phyloP scores from a whole-genome alignment of 495 filamentous ascomycete species.

The Ramalina intermedia region DNA sequence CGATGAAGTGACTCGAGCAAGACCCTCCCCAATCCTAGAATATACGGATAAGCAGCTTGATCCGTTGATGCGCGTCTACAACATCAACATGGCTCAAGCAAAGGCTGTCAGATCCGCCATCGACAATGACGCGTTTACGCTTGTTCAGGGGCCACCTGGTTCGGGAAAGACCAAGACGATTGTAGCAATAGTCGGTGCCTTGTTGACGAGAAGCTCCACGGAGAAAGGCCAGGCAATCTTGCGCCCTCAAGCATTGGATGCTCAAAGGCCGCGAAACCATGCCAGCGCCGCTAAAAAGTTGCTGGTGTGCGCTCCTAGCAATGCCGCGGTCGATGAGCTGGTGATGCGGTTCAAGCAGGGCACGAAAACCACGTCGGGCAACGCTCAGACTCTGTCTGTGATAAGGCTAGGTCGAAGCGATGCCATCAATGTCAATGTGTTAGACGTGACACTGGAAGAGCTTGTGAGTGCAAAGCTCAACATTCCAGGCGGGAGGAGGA shows the following conservation, averaged over 20 bases:
- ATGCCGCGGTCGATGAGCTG: constrained; percentile 91
- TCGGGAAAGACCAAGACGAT: constrained; percentile 98
- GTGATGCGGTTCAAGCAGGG: constrained; percentile 86
- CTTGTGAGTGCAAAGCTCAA: constrained; percentile 63
- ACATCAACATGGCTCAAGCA: constrained; percentile 79
- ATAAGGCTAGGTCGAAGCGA: constrained; percentile 86
- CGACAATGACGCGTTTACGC: constrained; percentile 88
- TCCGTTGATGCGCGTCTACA: constrained; percentile 55
- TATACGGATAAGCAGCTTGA: constrained; percentile 60
- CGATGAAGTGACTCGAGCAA: constrained; percentile 74
- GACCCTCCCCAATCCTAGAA: constrained; percentile 70
- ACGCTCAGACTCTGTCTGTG: constrained; percentile 58
- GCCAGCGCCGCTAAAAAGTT: constrained; percentile 60
- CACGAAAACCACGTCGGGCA: constrained; percentile 62
- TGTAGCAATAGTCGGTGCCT: constrained; percentile 82
- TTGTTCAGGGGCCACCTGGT: constrained; percentile 91
- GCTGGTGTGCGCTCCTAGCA: constrained; percentile 89
- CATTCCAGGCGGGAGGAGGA: constrained; percentile 23
- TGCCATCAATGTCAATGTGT: constrained; percentile 78
- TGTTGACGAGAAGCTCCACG: constrained; percentile 50
- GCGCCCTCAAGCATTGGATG: constrained; percentile 26
- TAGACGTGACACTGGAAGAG: constrained; percentile 88
- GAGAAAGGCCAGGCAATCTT: constrained; percentile 34
- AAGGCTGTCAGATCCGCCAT: constrained; percentile 81
- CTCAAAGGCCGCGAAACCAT: constrained; percentile 12